phyloP scores from a whole-genome alignment of 2,329 filamentous ascomycete genomes.

The Rutstroemia sp. region DNA sequence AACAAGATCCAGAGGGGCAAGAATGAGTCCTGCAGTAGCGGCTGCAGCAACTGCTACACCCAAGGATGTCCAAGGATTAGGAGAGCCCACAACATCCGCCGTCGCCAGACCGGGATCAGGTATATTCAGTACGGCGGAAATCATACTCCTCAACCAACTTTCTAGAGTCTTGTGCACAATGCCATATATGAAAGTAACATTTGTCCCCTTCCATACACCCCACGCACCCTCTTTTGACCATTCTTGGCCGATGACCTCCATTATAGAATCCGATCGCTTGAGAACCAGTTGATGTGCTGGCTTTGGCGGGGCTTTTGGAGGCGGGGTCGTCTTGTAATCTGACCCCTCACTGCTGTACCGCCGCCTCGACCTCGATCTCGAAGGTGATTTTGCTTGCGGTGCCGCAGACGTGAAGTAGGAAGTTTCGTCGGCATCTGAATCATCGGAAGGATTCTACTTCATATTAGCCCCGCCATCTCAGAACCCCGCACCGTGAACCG shows the following conservation, averaged over 20 bases:
- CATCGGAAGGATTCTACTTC: conserved; percentile 44
- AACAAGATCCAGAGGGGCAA: conserved; percentile 84
- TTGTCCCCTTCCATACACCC: conserved; percentile 92
- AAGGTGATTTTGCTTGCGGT: conserved; percentile 34
- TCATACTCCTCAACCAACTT: conserved; percentile 82
- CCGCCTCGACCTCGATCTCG: conserved; percentile 30
- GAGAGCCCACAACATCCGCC: conserved; percentile 66
- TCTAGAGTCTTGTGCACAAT: conserved; percentile 81
- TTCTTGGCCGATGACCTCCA: conserved; percentile 78
- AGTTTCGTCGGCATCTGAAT: conserved; percentile 69
- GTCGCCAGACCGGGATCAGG: conserved; percentile 68
- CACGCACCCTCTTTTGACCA: conserved; percentile 86
- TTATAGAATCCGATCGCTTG: conserved; percentile 69
- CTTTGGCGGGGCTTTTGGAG: conserved; percentile 29
- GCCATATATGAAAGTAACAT: conserved; percentile 86
- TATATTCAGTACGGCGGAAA: conserved; percentile 86
- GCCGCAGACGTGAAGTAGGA: conserved; percentile 71
- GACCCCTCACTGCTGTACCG: conserved; percentile 14
- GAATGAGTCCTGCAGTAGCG: conserved; percentile 67
- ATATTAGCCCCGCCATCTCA: conserved; percentile 11
- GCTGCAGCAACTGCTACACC: conserved; percentile 60
- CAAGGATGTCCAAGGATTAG: conserved; percentile 75
- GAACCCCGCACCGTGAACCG: not conserved
- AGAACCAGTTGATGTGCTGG: conserved; percentile 59
- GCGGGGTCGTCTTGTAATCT: conserved; percentile 17